Conservation (phyloP, 2,329 filamentous ascomycete genomes). For the Sclerotinia minor region DNA sequence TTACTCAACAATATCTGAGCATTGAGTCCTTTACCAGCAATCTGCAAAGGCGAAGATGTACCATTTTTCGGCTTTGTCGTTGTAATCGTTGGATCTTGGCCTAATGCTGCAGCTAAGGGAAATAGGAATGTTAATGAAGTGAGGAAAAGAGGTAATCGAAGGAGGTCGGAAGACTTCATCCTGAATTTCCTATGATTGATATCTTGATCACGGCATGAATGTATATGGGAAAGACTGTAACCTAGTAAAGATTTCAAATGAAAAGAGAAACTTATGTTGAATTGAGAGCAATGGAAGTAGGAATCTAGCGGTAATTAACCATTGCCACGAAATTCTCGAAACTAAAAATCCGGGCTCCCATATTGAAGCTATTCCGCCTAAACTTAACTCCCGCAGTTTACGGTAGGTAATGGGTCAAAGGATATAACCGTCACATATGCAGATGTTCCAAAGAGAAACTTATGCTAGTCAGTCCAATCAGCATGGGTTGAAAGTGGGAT, state of each 20-base stretch:
- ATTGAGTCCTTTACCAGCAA: slow-evolving; percentile 40
- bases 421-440: slow-evolving; percentile 6
- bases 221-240: not conserved
- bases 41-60: slow-evolving; percentile 28
- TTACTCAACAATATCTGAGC: slow-evolving; percentile 57
- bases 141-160: slow-evolving; percentile 1
- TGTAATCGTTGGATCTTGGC: slow-evolving; percentile 22
- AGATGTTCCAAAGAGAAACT: slow-evolving; percentile 1
- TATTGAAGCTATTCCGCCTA: slow-evolving; percentile 1
- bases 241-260: not conserved
- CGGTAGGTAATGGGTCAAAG: not conserved
- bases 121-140: not conserved
- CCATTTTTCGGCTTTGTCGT: slow-evolving; percentile 41
- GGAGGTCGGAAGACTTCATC: slow-evolving; percentile 4
- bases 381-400: not conserved
- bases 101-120: slow-evolving; percentile 12
- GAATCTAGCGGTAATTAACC: slow-evolving; percentile 9
- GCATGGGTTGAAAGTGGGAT: not conserved
- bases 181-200: not conserved
- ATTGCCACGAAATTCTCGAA: not conserved
- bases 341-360: slow-evolving; percentile 1
- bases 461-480: not conserved
- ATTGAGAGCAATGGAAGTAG: not conserved
- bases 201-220: slow-evolving; percentile 9
- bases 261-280: not conserved